Evolutionary conservation across 352 stramenopile genomes (phyloP).

Genomic region (Phytophthora pinifolia): DNA sequence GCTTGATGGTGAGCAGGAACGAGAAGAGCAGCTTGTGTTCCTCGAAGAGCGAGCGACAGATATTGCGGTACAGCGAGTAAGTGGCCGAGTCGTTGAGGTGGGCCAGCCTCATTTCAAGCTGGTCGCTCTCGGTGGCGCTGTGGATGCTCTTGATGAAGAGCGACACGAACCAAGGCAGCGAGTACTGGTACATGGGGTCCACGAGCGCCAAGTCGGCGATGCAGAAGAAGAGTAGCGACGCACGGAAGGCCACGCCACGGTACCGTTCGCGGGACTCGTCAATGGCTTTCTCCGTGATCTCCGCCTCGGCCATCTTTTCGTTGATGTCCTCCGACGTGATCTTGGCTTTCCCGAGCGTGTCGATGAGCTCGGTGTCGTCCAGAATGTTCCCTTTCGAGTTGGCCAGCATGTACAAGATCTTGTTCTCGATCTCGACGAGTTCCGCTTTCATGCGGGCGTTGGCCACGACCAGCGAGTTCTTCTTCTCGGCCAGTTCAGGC

Average conservation of each 20-base stretch:
- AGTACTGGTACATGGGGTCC: constrained; percentile 96
- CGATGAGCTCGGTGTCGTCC: constrained; percentile 92
- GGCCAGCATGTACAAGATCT: constrained; percentile 92
- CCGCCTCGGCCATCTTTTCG: constrained; percentile 91
- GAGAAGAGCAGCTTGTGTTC: constrained; percentile 95
- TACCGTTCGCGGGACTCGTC: constrained; percentile 90
- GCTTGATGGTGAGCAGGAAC: constrained; percentile 90
- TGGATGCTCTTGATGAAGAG: constrained; percentile 92
- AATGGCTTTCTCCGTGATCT: constrained; percentile 92
- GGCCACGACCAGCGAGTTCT: constrained; percentile 91
- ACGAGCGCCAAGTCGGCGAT: constrained; percentile 90
- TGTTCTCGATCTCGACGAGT: constrained; percentile 93
- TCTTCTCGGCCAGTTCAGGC: constrained; percentile 93
- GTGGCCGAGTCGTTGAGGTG: constrained; percentile 93
- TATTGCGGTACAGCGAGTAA: constrained; percentile 94
- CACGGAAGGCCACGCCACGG: constrained; percentile 86
- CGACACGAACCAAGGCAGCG: constrained; percentile 91
- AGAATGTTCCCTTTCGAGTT: constrained; percentile 94
- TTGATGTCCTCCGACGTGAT: constrained; percentile 93
- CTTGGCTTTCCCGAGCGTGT: constrained; percentile 91
- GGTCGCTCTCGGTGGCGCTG: constrained; percentile 76
- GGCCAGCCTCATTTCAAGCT: constrained; percentile 78
- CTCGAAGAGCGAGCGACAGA: constrained; percentile 94
- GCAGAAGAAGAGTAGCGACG: constrained; percentile 92
- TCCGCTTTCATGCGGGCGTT: constrained; percentile 93